Conservation (phyloP, 345 rosid species). For the Bruguiera parviflora region DNA sequence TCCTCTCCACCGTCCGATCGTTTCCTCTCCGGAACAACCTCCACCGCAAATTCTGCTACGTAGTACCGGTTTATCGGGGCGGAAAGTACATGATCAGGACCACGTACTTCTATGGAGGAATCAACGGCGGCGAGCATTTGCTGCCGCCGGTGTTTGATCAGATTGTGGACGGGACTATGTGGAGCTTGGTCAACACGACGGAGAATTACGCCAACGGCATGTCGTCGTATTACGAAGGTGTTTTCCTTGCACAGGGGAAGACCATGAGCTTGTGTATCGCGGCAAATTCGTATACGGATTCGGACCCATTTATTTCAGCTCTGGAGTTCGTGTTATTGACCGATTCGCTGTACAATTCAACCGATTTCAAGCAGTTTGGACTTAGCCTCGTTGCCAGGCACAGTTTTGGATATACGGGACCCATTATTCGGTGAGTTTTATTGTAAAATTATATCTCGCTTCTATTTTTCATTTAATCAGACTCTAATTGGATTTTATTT, state of each 20-base stretch:
- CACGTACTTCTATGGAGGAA: slow-evolving; percentile 78
- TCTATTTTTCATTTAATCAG: too few relatives aligned
- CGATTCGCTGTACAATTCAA: slow-evolving; percentile 63
- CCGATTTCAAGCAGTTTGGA: slow-evolving; percentile 47
- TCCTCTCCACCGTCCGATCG: slow-evolving; percentile 71
- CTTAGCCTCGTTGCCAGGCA: slow-evolving; percentile 66
- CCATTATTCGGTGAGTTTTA: slow-evolving; percentile 46
- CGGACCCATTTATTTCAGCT: slow-evolving; percentile 89
- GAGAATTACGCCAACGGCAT: slow-evolving; percentile 51
- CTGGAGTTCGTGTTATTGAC: slow-evolving; percentile 62
- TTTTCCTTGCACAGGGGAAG: slow-evolving; percentile 69
- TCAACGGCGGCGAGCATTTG: slow-evolving; percentile 42
- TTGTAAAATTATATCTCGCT: too few relatives aligned
- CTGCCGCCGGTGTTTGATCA: slow-evolving; percentile 85
- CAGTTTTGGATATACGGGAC: slow-evolving; percentile 62
- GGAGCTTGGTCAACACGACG: slow-evolving; percentile 79
- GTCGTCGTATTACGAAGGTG: slow-evolving; percentile 69
- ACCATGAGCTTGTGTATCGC: slow-evolving; percentile 71
- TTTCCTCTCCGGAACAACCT: slow-evolving; percentile 48
- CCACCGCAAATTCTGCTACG: slow-evolving; percentile 66
- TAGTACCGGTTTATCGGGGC: slow-evolving; percentile 45
- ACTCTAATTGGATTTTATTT: too few relatives aligned
- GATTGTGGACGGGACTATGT: slow-evolving; percentile 79
- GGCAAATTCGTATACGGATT: slow-evolving; percentile 57
- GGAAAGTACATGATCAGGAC: slow-evolving; percentile 65